These are phyloP conservation scores for Tulasnella sp. DNA, from an alignment of 768 basidiomycete species.

Conservation along the genomic window DNA sequence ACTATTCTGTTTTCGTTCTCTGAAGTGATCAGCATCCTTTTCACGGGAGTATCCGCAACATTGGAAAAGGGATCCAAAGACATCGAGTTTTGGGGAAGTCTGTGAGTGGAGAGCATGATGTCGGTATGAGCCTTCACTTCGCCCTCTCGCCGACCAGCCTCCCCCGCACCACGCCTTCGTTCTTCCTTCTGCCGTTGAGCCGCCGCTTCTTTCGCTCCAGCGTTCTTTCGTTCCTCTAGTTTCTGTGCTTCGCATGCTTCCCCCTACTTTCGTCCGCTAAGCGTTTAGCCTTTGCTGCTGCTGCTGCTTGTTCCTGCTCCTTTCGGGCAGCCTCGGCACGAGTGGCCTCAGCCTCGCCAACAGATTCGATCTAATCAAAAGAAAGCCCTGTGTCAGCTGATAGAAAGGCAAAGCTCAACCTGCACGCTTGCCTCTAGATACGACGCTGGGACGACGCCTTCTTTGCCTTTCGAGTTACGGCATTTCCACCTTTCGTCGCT, in stretches of 20 bases:
- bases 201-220: constrained; percentile 38
- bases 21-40: too few species aligned
- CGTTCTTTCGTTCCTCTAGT: constrained; percentile 44
- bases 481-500: constrained; percentile 97
- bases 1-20: too few species aligned
- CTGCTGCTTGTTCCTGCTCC: constrained; percentile 36
- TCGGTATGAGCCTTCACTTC: constrained; percentile 34
- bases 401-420: constrained; percentile 28
- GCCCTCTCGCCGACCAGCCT: constrained; percentile 38
- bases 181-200: constrained; percentile 37
- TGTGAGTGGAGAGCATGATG: not conserved
- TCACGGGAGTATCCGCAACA: constrained; percentile 18
- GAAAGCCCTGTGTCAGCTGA: constrained; percentile 18
- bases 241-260: constrained; percentile 37
- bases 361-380: constrained; percentile 8
- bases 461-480: constrained; percentile 62
- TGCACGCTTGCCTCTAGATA: constrained; percentile 73
- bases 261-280: constrained; percentile 36
- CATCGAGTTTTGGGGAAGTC: constrained; percentile 23
- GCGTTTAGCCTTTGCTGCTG: constrained; percentile 39
- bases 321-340: constrained; percentile 36
- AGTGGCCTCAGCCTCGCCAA: constrained; percentile 29
- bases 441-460: constrained; percentile 94
- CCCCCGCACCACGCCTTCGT: constrained; percentile 34
- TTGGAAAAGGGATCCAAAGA: constrained; percentile 26